phyloP scores from a whole-genome alignment of 2,329 filamentous ascomycete species.

The Cytospora piceae region DNA sequence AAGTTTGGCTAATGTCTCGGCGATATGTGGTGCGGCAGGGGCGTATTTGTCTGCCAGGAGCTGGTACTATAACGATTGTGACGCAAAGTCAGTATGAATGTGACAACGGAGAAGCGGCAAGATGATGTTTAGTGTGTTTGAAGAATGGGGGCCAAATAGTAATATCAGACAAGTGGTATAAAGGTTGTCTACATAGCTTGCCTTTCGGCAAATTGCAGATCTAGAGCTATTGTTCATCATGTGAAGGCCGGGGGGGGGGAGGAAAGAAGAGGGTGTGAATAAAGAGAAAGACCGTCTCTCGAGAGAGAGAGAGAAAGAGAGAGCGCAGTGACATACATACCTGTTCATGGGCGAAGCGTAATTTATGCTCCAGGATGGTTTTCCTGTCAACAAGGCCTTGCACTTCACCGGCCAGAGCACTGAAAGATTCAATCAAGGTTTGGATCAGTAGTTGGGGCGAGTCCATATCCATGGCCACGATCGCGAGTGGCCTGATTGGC shows the following conservation, averaged over 20 bases:
- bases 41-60: slow-evolving; percentile 70
- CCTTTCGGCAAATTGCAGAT: slow-evolving; percentile 30
- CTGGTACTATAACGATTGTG: slow-evolving; percentile 56
- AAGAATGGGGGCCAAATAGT: slow-evolving; percentile 8
- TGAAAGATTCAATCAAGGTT: slow-evolving; percentile 67
- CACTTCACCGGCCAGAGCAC: slow-evolving; percentile 66
- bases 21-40: slow-evolving; percentile 66
- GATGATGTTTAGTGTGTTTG: slow-evolving; percentile 5
- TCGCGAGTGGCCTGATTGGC: slow-evolving; percentile 8
- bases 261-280: not conserved
- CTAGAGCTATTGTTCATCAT: slow-evolving; percentile 49
- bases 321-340: slow-evolving; percentile 52
- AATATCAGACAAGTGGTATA: slow-evolving; percentile 30
- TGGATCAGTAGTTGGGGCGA: slow-evolving; percentile 52
- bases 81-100: slow-evolving; percentile 19
- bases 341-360: slow-evolving; percentile 69
- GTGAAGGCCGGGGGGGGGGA: not conserved
- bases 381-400: slow-evolving; percentile 66
- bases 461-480: slow-evolving; percentile 43
- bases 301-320: too few species aligned
- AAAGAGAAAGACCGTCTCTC: not conserved
- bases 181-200: slow-evolving; percentile 30
- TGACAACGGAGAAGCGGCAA: slow-evolving; percentile 17
- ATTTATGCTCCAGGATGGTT: slow-evolving; percentile 68
- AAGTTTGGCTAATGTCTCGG: slow-evolving; percentile 67